phyloP scores from a whole-genome alignment of 192 early-diverging fungal species.

The Coemansia furcata region DNA sequence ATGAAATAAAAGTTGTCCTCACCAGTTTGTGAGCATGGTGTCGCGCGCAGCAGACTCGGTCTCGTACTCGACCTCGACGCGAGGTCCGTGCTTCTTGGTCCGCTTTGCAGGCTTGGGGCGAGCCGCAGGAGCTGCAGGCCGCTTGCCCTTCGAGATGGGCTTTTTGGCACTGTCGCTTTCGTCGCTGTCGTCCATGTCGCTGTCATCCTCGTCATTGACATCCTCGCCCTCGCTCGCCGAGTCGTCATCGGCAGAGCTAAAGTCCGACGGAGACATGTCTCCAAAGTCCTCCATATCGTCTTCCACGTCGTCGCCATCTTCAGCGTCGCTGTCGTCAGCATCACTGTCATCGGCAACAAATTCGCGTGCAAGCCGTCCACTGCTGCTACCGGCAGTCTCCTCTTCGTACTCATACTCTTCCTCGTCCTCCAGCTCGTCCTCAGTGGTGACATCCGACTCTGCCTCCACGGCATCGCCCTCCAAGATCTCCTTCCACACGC shows the following conservation, averaged over 20 bases:
- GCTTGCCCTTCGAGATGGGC: slow-evolving; percentile 26
- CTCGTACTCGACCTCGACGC: slow-evolving; percentile 62
- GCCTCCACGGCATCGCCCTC: slow-evolving; percentile 69
- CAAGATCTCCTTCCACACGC: slow-evolving; percentile 85
- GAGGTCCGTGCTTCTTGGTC: slow-evolving; percentile 49
- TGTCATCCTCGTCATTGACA: slow-evolving; percentile 53
- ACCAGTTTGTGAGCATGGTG: slow-evolving; percentile 46
- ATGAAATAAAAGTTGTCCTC: not conserved
- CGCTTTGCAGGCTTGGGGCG: slow-evolving; percentile 41
- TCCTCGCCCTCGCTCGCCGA: slow-evolving; percentile 52
- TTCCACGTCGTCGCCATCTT: slow-evolving; percentile 13
- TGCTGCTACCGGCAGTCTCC: slow-evolving; percentile 53
- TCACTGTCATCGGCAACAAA: slow-evolving; percentile 38
- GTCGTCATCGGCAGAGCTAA: slow-evolving; percentile 56
- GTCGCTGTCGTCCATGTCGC: slow-evolving; percentile 51
- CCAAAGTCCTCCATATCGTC: slow-evolving; percentile 50
- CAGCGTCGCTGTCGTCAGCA: slow-evolving; percentile 33
- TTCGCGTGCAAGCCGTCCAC: slow-evolving; percentile 54
- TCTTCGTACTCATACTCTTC: slow-evolving; percentile 56
- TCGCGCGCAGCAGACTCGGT: slow-evolving; percentile 36
- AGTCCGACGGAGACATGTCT: slow-evolving; percentile 50
- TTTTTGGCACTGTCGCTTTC: slow-evolving; percentile 50
- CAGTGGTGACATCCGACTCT: slow-evolving; percentile 64
- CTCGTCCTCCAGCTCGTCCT: slow-evolving; percentile 63
- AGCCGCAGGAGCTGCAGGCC: slow-evolving; percentile 22